Evolutionary conservation across 2,329 filamentous ascomycete genomes (phyloP), one percentile per base, ranked within the genome.

Genomic region (Pseudofabraea citricarpa): DNA sequence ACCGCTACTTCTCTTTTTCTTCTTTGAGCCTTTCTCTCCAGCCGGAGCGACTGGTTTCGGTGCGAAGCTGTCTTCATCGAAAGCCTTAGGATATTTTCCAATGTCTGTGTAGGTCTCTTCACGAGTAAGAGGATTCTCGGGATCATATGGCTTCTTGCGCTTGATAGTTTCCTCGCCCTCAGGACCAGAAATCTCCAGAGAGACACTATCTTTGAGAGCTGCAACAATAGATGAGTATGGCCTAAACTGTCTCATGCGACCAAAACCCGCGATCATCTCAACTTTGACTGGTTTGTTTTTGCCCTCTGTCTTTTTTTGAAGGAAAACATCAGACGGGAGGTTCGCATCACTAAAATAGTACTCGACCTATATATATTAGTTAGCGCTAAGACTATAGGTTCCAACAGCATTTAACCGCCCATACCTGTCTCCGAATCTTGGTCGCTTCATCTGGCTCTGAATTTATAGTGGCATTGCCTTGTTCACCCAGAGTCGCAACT

Each of bases 331-430:
- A 59, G 81, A 81, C 40, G 85, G 83, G 33, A 96, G 79, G 68
- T 95, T 95, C 60, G 83, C 87, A 64, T 91, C 85, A 59, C 85
- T 87, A 68, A 94, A 93, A 74, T 95, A 95, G 67, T 94, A 95
- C 64, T 95, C 89, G 56, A 94, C 86, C 84, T 91, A 49, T 20
- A 27, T 26, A 10, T 37, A n/a, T 37, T n/a, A 35, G 36, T 15
- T 20, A 32, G 24, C 15, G 15, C 7, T 15, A 12, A 15, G 4
- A 7, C 8, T 4, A 9, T 3, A 32, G 29, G n/a, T 32, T 12
- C 13, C 13, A 32, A 32, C 13, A 12, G 19, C 29, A 32, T 32
- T n/a, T n/a, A n/a, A n/a, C n/a, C n/a, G 16, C 16, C 27, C 13
- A 15, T 31, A 37, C 35, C 21, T 37, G 35, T 22, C 35, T 31